Percentiles rank a stretch among this genome's conserved stretches.
Conservation (phyloP, 805 yeast species). For the Sungouiella blattae region DNA sequence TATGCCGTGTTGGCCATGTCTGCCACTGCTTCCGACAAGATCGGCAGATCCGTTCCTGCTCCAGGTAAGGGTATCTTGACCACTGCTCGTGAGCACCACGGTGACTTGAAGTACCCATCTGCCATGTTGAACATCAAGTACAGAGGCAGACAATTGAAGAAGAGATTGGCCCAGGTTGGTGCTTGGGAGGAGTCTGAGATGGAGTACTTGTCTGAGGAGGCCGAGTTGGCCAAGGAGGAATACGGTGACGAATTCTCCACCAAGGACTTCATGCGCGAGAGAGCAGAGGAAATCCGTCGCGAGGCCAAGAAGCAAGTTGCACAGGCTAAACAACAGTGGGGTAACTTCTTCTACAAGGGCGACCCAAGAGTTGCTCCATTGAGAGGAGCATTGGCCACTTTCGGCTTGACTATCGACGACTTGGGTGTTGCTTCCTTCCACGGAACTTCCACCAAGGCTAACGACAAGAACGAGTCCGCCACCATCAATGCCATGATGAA, state of each 20-base stretch:
- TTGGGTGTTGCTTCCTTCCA: slow-evolving; percentile 97
- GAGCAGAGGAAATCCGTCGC: slow-evolving; percentile 80
- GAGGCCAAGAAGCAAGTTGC: slow-evolving; percentile 82
- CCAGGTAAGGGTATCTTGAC: slow-evolving; percentile 99
- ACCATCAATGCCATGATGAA: slow-evolving; percentile 89
- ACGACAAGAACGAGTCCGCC: slow-evolving; percentile 95
- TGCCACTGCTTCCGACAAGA: slow-evolving; percentile 97
- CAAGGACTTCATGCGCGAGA: slow-evolving; percentile 62
- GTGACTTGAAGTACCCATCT: slow-evolving; percentile 71
- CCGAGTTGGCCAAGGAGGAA: slow-evolving; percentile 49
- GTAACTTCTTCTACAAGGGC: slow-evolving; percentile 86
- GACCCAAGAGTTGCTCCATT: slow-evolving; percentile 96
- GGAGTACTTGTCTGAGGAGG: slow-evolving; percentile 67
- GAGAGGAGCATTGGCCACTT: slow-evolving; percentile 95
- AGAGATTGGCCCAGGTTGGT: slow-evolving; percentile 73
- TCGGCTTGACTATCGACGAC: slow-evolving; percentile 90
- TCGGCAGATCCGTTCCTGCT: slow-evolving; percentile 98
- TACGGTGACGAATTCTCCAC: slow-evolving; percentile 47
- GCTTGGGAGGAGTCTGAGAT: slow-evolving; percentile 84
- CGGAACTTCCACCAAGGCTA: slow-evolving; percentile 98
- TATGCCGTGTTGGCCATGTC: slow-evolving; percentile 92
- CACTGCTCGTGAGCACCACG: slow-evolving; percentile 91
- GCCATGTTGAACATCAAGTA: slow-evolving; percentile 85
- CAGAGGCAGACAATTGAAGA: slow-evolving; percentile 86
- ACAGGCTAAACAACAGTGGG: slow-evolving; percentile 91